phyloP scores from a whole-genome alignment of 1,139 yeast genomes.

The Diutina scorzettiae region DNA sequence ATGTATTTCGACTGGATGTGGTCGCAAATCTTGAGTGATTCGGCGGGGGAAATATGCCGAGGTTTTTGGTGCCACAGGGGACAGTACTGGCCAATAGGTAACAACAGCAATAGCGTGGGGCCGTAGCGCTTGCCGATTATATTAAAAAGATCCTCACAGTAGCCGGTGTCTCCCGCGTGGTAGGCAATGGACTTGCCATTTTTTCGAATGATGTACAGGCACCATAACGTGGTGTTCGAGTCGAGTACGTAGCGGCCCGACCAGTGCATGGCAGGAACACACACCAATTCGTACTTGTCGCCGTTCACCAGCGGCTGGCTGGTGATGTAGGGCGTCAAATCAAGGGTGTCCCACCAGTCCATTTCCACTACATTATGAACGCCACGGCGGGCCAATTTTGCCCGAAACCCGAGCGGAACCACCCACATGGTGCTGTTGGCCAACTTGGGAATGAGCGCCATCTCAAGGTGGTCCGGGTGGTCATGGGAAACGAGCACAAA shows the following conservation, averaged over 20 bases:
- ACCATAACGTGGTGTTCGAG: constrained; percentile 76
- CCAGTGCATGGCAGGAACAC: constrained; percentile 98
- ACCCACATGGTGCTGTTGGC: constrained; percentile 65
- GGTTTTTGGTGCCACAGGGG: constrained; percentile 94
- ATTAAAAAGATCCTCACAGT: constrained; percentile 56
- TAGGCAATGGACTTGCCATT: constrained; percentile 61
- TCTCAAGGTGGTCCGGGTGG: constrained; percentile 89
- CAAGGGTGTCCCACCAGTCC: constrained; percentile 83
- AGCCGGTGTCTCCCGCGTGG: constrained; percentile 96
- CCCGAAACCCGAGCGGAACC: constrained; percentile 70
- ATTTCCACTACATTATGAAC: constrained; percentile 50
- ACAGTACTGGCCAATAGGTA: constrained; percentile 92
- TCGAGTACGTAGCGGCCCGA: constrained; percentile 74
- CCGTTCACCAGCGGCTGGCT: constrained; percentile 17
- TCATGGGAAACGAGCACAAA: constrained; percentile 80
- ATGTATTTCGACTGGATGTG: constrained; percentile 51
- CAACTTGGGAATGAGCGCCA: constrained; percentile 42
- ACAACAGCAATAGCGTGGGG: constrained; percentile 50
- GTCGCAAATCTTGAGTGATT: constrained; percentile 54
- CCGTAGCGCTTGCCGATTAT: constrained; percentile 57
- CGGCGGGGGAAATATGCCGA: constrained; percentile 76
- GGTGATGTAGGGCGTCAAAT: constrained; percentile 26
- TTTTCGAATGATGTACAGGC: constrained; percentile 61
- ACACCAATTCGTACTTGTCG: constrained; percentile 56
- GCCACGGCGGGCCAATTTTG: constrained; percentile 44